These are phyloP conservation scores for Yarrowia keelungensis DNA, from an alignment of 805 yeast genomes.

Conservation along the genomic window DNA sequence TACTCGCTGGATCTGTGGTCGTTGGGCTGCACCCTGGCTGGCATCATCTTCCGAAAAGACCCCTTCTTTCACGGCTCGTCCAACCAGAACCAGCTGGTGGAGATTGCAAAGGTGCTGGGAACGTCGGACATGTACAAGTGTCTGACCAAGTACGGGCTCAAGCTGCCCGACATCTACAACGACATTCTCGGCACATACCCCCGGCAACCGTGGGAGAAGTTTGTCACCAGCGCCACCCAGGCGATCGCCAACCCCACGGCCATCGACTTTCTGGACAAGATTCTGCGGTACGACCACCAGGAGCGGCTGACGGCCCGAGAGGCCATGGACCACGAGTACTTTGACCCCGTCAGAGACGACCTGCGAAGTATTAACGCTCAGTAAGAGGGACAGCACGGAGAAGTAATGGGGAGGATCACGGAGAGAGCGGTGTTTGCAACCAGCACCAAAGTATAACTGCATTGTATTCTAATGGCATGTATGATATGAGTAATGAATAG, in stretches of 20 bases:
- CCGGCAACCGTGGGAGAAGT: slow-evolving; percentile 85
- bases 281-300: slow-evolving; percentile 86
- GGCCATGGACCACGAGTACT: slow-evolving; percentile 72
- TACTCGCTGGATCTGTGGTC: slow-evolving; percentile 92
- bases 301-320: slow-evolving; percentile 87
- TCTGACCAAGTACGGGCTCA: slow-evolving; percentile 70
- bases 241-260: slow-evolving; percentile 73
- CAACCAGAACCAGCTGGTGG: slow-evolving; percentile 89
- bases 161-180: slow-evolving; percentile 79
- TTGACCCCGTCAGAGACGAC: slow-evolving; percentile 48
- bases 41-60: slow-evolving; percentile 85
- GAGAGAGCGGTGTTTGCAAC: no score
- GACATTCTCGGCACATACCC: slow-evolving; percentile 76
- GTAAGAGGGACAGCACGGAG: not conserved
- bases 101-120: slow-evolving; percentile 86
- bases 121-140: slow-evolving; percentile 75
- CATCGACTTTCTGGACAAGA: slow-evolving; percentile 78
- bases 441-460: slow-evolving; percentile 8
- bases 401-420: slow-evolving; percentile 5
- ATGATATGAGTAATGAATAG: slow-evolving; percentile 2
- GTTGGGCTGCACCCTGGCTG: slow-evolving; percentile 88
- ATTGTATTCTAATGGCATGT: slow-evolving; percentile 35
- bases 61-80: slow-evolving; percentile 93
- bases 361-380: slow-evolving; percentile 22
- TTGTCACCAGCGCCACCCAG: slow-evolving; percentile 72